Conservation (phyloP, 2,329 filamentous ascomycete species). For the Aspergillaceae sp. region DNA sequence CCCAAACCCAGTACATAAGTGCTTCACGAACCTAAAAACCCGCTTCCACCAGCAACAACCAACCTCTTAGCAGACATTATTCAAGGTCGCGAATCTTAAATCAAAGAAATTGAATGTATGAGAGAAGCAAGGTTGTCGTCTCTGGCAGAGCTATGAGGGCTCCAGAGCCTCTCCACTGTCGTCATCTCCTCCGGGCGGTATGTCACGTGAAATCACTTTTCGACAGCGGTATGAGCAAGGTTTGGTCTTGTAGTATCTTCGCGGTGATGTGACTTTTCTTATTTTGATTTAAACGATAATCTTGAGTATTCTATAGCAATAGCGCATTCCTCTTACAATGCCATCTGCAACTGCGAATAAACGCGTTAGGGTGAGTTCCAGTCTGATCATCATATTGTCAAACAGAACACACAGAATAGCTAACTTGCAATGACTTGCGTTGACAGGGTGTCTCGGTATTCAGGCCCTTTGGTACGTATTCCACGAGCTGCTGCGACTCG, state of each 20-base stretch:
- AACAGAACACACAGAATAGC: slow-evolving; percentile 1
- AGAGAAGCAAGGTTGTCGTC: too few relatives aligned
- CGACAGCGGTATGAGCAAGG: not conserved
- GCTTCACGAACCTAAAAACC: slow-evolving; percentile 60
- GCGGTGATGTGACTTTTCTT: too few relatives aligned
- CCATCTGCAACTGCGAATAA: slow-evolving; percentile 45
- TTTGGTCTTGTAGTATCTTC: not conserved
- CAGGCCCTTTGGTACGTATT: slow-evolving; percentile 37
- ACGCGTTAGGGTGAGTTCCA: slow-evolving; percentile 41
- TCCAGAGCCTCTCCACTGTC: not conserved
- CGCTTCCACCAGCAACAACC: slow-evolving; percentile 87
- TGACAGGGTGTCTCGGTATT: slow-evolving; percentile 38
- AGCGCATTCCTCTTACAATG: slow-evolving; percentile 28
- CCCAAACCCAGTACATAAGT: too few relatives aligned
- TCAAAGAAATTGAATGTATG: not conserved
- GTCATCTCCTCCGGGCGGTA: not conserved
- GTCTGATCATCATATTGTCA: not conserved
- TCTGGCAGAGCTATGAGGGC: too few relatives aligned
- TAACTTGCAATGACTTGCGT: slow-evolving; percentile 10
- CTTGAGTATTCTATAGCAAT: too few relatives aligned
- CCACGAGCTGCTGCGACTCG: too few relatives aligned
- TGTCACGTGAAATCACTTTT: not conserved
- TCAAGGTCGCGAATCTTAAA: not conserved
- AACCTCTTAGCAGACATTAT: slow-evolving; percentile 62
- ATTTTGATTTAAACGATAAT: too few relatives aligned